Evolutionary conservation across 805 yeast species (phyloP).

Genomic region (Blastobotrys muscicola): DNA sequence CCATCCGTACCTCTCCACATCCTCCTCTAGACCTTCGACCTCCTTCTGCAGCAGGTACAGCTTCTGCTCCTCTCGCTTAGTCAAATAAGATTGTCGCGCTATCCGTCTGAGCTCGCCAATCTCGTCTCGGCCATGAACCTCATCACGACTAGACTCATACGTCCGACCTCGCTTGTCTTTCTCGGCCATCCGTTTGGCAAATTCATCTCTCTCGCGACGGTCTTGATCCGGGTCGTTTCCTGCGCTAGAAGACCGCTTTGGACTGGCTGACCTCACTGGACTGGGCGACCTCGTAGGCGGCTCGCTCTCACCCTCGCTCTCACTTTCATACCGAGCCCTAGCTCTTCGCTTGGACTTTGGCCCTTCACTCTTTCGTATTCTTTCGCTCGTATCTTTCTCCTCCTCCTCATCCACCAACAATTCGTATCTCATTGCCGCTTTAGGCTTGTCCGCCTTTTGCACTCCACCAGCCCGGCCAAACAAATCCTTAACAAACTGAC

Average conservation of each 20-base stretch:
- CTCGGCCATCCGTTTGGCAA: constrained; percentile 20
- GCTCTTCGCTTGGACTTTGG: background rate
- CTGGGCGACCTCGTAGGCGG: too few species aligned
- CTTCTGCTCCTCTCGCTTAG: constrained; percentile 41
- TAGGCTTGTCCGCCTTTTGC: background rate
- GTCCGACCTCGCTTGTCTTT: constrained; percentile 9
- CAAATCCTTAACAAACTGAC: constrained; percentile 14
- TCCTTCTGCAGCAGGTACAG: constrained; percentile 37
- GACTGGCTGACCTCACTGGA: too few species aligned
- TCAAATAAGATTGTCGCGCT: constrained; percentile 41
- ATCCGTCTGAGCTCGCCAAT: constrained; percentile 31
- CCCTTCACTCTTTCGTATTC: background rate
- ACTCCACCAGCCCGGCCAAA: constrained; percentile 8
- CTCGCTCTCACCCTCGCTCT: background rate
- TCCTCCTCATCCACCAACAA: constrained; percentile 1
- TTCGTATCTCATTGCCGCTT: constrained; percentile 1
- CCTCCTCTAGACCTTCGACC: constrained; percentile 39
- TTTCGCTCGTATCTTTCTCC: background rate
- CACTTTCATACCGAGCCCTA: background rate
- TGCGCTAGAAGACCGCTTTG: background rate
- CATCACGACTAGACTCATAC: constrained; percentile 1
- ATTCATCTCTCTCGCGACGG: constrained; percentile 20
- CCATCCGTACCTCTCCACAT: constrained; percentile 46
- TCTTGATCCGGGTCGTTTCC: background rate
- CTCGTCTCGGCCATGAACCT: constrained; percentile 4